Conservation (phyloP, 257 asterid species). For the Mentha longifolia region DNA sequence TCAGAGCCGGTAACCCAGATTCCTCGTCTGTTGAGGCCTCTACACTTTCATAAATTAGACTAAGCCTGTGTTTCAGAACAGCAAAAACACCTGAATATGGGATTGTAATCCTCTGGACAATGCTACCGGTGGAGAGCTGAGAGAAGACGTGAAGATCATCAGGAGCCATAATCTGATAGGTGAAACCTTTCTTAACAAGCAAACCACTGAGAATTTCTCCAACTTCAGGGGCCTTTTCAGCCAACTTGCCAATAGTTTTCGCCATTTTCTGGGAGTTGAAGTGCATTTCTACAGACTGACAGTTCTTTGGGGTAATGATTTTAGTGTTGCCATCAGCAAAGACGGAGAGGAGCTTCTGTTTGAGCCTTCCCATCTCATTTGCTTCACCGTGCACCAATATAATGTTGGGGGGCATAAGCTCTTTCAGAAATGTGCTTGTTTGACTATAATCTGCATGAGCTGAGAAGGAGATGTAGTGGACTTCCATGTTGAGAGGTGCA, state of each 20-base stretch:
- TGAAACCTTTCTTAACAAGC: constrained; percentile 93
- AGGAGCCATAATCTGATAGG: constrained; percentile 96
- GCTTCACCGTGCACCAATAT: constrained; percentile 93
- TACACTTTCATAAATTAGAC: constrained; percentile 88
- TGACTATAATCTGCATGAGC: constrained; percentile 97
- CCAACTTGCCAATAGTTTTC: constrained; percentile 82
- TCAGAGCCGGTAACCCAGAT: constrained; percentile 67
- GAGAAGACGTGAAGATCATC: constrained; percentile 94
- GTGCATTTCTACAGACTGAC: constrained; percentile 90
- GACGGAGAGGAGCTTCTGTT: constrained; percentile 77
- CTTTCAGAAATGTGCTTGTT: constrained; percentile 88
- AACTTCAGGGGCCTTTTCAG: constrained; percentile 67
- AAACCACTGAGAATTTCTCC: constrained; percentile 87
- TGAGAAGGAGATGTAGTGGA: constrained; percentile 91
- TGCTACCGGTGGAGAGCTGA: constrained; percentile 84
- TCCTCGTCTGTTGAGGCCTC: constrained; percentile 79
- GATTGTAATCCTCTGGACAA: constrained; percentile 83
- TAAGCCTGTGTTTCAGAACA: constrained; percentile 81
- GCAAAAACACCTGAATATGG: constrained; percentile 98
- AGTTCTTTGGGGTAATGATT: constrained; percentile 87
- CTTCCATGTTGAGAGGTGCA: constrained; percentile 89
- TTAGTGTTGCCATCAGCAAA: constrained; percentile 88
- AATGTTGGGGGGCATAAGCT: constrained; percentile 96
- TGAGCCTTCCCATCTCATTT: constrained; percentile 90
- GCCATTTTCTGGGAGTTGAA: constrained; percentile 95